Evolutionary conservation across 1,284 basidiomycete genomes (phyloP).

Genomic region (Pseudomicrostroma phylloplanum): DNA sequence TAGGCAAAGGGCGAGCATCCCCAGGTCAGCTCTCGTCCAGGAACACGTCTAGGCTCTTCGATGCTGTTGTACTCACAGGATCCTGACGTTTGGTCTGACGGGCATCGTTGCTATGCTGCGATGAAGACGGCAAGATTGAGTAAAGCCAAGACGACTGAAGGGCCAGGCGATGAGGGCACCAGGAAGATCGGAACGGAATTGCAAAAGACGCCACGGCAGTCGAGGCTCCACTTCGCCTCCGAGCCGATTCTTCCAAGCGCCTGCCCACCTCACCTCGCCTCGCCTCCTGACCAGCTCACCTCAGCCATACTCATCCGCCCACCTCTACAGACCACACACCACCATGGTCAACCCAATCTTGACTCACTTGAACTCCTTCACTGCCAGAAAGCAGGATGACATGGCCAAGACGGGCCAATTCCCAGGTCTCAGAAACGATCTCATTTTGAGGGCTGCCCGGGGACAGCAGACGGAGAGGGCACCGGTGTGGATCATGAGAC

Average conservation of each 20-base stretch:
- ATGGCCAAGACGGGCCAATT: slow-evolving; percentile 6
- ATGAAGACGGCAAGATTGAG: too few relatives aligned
- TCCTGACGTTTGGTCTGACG: slow-evolving; percentile 33
- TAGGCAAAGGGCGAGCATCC: background rate
- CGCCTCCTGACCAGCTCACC: too few relatives aligned
- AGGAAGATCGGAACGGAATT: too few relatives aligned
- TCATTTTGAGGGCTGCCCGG: slow-evolving; percentile 78
- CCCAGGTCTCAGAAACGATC: slow-evolving; percentile 69
- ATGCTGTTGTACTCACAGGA: slow-evolving; percentile 21
- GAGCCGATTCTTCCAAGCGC: too few relatives aligned
- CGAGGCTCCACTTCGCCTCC: too few relatives aligned
- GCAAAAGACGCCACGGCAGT: too few relatives aligned
- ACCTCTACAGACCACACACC: background rate
- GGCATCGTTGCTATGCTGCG: slow-evolving; percentile 22
- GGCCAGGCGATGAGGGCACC: too few relatives aligned
- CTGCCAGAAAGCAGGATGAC: slow-evolving; percentile 13
- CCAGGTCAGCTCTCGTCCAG: background rate
- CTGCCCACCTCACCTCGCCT: too few relatives aligned
- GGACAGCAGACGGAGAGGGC: slow-evolving; percentile 83
- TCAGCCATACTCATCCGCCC: background rate
- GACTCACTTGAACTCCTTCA: slow-evolving; percentile 18
- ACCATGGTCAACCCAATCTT: slow-evolving; percentile 11
- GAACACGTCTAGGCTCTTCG: background rate
- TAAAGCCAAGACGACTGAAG: too few relatives aligned
- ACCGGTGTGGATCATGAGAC: slow-evolving; percentile 98